Evolutionary conservation across 495 filamentous ascomycete genomes (phyloP).

Genomic region (Mytilinidion resinicola): DNA sequence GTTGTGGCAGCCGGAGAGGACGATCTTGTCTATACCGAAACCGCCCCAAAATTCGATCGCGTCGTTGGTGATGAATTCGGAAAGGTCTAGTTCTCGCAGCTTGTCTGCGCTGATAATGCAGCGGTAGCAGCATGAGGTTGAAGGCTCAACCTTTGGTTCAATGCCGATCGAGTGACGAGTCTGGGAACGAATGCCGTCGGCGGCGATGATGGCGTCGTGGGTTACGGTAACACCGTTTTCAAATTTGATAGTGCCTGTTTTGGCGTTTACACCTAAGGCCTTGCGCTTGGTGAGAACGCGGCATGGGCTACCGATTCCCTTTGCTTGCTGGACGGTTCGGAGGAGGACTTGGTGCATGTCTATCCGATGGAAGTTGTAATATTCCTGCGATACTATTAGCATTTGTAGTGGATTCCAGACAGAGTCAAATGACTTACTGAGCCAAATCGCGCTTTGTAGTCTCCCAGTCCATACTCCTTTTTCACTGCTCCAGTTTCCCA

Average conservation of each 20-base stretch:
- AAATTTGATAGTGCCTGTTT: slow-evolving; percentile 24
- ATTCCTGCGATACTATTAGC: slow-evolving; percentile 39
- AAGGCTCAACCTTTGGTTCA: slow-evolving; percentile 41
- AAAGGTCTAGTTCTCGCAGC: too few species aligned
- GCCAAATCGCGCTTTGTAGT: slow-evolving; percentile 21
- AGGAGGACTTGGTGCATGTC: slow-evolving; percentile 52
- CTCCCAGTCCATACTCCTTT: slow-evolving; percentile 42
- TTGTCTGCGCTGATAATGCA: slow-evolving; percentile 30
- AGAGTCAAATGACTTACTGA: slow-evolving; percentile 14
- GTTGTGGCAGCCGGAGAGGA: slow-evolving; percentile 25
- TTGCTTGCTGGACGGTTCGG: slow-evolving; percentile 40
- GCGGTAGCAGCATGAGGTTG: slow-evolving; percentile 43
- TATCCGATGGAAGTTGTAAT: slow-evolving; percentile 42
- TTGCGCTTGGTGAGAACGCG: slow-evolving; percentile 42
- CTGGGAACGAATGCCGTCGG: slow-evolving; percentile 38
- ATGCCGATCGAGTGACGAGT: slow-evolving; percentile 42
- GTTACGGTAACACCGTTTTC: slow-evolving; percentile 2
- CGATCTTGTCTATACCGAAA: slow-evolving; percentile 21
- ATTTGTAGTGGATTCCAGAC: slow-evolving; percentile 5
- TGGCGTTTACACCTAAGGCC: slow-evolving; percentile 27
- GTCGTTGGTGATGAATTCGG: not conserved
- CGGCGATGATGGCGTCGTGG: slow-evolving; percentile 36
- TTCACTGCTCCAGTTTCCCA: slow-evolving; percentile 46
- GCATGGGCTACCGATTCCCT: slow-evolving; percentile 41
- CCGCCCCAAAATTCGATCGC: slow-evolving; percentile 35